phyloP scores from a whole-genome alignment of 2,329 filamentous ascomycete genomes.

The Colletotrichum gigasporum region DNA sequence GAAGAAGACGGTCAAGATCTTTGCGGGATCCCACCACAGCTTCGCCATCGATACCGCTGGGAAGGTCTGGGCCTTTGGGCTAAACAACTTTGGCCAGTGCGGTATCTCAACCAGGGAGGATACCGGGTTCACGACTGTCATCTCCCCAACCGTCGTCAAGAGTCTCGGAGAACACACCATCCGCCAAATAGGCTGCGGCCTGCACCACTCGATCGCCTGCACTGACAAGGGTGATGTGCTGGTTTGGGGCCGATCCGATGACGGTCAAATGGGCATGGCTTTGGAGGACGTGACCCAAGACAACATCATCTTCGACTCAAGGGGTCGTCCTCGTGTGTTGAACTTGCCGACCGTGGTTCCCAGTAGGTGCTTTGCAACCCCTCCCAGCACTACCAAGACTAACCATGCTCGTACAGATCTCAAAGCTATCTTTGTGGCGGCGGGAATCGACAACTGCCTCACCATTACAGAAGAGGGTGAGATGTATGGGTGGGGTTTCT shows the following conservation, averaged over 20 bases:
- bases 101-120: constrained; percentile 54
- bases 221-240: constrained; percentile 53
- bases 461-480: background rate
- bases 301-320: constrained; percentile 69
- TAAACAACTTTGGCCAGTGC: constrained; percentile 77
- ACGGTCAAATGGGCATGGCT: constrained; percentile 64
- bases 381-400: background rate
- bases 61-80: constrained; percentile 74
- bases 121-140: constrained; percentile 48
- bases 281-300: constrained; percentile 59
- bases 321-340: constrained; percentile 72
- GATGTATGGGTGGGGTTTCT: constrained; percentile 20
- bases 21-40: constrained; percentile 72
- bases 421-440: constrained; percentile 46
- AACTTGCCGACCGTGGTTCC: constrained; percentile 45
- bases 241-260: constrained; percentile 60
- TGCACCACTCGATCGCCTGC: constrained; percentile 68
- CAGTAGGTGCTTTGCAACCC: constrained; percentile 28
- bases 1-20: constrained; percentile 46
- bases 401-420: constrained; percentile 2
- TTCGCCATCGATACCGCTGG: constrained; percentile 73
- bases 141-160: constrained; percentile 63
- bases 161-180: constrained; percentile 64
- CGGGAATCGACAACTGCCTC: constrained; percentile 27
- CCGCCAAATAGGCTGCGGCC: constrained; percentile 68